Conservation (phyloP, 2,329 filamentous ascomycete genomes). For the Rachicladosporium sp. region DNA sequence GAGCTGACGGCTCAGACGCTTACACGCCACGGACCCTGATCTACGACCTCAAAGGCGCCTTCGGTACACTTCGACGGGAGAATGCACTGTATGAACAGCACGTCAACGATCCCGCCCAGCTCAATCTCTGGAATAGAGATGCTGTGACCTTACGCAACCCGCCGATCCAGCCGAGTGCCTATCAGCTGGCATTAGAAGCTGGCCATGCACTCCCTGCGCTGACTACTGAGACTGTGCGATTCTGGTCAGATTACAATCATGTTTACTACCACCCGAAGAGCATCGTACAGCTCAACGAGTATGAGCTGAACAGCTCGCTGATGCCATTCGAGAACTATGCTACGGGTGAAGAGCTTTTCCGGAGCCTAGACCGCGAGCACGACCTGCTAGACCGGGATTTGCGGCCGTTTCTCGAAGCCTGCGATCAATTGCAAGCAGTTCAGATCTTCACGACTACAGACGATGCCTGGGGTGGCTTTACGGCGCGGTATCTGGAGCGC, state of each 20-base stretch:
- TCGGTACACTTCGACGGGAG: conserved; percentile 75
- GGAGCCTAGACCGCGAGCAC: conserved; percentile 47
- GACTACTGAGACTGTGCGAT: conserved; percentile 61
- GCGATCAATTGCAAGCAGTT: conserved; percentile 80
- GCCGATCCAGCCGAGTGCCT: conserved; percentile 57
- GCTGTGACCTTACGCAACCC: conserved; percentile 56
- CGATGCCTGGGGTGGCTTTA: conserved; percentile 39
- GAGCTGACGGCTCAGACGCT: conserved; percentile 74
- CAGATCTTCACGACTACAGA: conserved; percentile 48
- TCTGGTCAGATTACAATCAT: conserved; percentile 92
- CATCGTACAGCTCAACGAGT: conserved; percentile 76
- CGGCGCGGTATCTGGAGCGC: conserved; percentile 42
- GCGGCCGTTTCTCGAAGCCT: conserved; percentile 79
- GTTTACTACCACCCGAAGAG: conserved; percentile 87
- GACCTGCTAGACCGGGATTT: conserved; percentile 86
- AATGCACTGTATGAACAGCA: conserved; percentile 71
- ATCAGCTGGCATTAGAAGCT: conserved; percentile 67
- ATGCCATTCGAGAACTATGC: conserved; percentile 72
- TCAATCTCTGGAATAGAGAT: conserved; percentile 46
- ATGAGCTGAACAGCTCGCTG: conserved; percentile 65
- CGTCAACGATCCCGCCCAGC: conserved; percentile 25
- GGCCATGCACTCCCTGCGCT: conserved; percentile 54
- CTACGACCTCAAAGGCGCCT: conserved; percentile 89
- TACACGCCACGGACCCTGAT: conserved; percentile 85
- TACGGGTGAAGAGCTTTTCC: conserved; percentile 60